phyloP scores from a whole-genome alignment of 164 flowering plant genomes.

The Liriodendron chinense region DNA sequence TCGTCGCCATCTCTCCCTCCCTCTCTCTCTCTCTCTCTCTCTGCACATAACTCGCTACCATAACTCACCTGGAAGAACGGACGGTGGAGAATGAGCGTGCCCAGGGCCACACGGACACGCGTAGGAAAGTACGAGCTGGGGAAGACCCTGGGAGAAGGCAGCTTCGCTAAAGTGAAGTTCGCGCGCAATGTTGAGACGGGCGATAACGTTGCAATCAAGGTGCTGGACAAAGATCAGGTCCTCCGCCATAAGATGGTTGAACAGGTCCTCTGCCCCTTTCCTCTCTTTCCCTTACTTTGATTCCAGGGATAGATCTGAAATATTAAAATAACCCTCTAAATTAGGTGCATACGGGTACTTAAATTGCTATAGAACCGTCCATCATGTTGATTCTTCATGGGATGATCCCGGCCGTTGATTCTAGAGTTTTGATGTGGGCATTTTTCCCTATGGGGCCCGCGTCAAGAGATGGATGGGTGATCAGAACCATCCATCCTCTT shows the following conservation, averaged over 20 bases:
- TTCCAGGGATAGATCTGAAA: not conserved
- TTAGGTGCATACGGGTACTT: no score
- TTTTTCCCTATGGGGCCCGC: not conserved
- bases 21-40: no score
- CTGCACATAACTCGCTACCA: no score
- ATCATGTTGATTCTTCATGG: no score
- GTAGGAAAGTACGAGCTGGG: slow-evolving; percentile 89
- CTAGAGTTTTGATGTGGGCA: no score
- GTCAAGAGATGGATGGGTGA: not conserved
- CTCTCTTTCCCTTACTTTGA: not conserved
- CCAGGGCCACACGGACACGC: slow-evolving; percentile 40
- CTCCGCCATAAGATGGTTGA: slow-evolving; percentile 85
- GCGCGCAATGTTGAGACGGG: slow-evolving; percentile 65
- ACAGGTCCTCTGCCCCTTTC: slow-evolving; percentile 39
- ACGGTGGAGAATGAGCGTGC: slow-evolving; percentile 2
- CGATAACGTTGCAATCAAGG: slow-evolving; percentile 67
- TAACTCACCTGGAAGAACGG: not conserved
- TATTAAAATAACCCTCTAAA: no score
- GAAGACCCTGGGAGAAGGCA: slow-evolving; percentile 84
- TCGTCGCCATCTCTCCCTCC: no score
- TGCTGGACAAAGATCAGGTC: slow-evolving; percentile 66
- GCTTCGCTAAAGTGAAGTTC: slow-evolving; percentile 86
- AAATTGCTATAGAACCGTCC: no score
- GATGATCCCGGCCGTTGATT: no score
- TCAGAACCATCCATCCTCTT: not conserved